Evolutionary conservation across 805 yeast species (phyloP).

Genomic region (Metschnikowia sp.): DNA sequence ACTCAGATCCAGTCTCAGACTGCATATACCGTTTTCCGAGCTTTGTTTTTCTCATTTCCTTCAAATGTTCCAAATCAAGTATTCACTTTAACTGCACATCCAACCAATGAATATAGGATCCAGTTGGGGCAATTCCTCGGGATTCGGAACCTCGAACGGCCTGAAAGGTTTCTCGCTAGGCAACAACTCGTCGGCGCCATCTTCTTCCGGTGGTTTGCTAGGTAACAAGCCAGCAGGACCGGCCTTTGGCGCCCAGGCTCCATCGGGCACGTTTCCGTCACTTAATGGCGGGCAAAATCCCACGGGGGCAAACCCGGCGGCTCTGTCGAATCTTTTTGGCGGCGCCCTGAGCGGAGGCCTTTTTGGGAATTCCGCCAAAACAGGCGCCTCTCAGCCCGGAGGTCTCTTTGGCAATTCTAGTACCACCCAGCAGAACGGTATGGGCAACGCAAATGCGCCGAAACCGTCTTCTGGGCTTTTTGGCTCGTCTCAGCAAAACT

Average conservation of each 20-base stretch:
- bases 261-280: too few species aligned
- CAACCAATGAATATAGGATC: constrained; percentile 13
- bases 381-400: constrained; percentile 11
- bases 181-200: not conserved
- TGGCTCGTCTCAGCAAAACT: not conserved
- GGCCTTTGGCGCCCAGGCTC: too few species aligned
- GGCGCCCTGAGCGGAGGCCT: constrained; percentile 19
- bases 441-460: too few species aligned
- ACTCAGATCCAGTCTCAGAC: not conserved
- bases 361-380: constrained; percentile 17
- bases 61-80: not conserved
- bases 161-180: too few species aligned
- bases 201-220: constrained; percentile 3
- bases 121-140: constrained; percentile 16
- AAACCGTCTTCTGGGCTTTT: too few species aligned
- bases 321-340: too few species aligned
- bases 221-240: constrained; percentile 1
- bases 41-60: not conserved
- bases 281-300: too few species aligned
- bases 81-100: not conserved
- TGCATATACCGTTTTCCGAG: not conserved
- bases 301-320: too few species aligned
- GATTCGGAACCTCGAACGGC: constrained; percentile 7
- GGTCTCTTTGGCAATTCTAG: constrained; percentile 21
- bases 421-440: not conserved